phyloP scores from a whole-genome alignment of 2,329 filamentous ascomycete genomes.

The Colletotrichum neosansevieriae region DNA sequence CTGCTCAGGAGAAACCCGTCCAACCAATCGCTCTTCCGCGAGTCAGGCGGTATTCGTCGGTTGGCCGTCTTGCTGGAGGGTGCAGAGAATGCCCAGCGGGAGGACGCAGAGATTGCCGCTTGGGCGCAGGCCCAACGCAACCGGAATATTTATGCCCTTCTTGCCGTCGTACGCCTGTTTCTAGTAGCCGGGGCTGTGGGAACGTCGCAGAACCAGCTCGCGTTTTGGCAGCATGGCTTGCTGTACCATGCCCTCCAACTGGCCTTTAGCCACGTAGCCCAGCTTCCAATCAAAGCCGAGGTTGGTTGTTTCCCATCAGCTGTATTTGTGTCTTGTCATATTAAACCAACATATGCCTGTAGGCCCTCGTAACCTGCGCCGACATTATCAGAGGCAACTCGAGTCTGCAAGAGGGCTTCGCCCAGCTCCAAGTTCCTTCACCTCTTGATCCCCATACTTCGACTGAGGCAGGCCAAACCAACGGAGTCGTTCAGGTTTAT shows the following conservation, averaged over 20 bases:
- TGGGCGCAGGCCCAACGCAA: conserved; percentile 85
- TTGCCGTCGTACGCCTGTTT: conserved; percentile 89
- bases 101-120: conserved; percentile 71
- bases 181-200: conserved; percentile 83
- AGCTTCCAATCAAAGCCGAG: conserved; percentile 84
- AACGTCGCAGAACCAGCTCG: conserved; percentile 84
- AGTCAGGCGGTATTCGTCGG: conserved; percentile 84
- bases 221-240: conserved; percentile 87
- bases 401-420: conserved; percentile 87
- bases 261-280: conserved; percentile 80
- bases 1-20: conserved; percentile 87
- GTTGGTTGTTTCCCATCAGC: conserved; percentile 55
- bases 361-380: conserved; percentile 86
- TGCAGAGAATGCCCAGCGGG: conserved; percentile 64
- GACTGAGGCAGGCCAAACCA: conserved; percentile 56
- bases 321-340: conserved; percentile 12
- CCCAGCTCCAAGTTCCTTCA: conserved; percentile 82
- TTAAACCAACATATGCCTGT: conserved; percentile 36
- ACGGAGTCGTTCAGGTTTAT: conserved; percentile 76
- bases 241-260: conserved; percentile 84
- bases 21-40: conserved; percentile 94
- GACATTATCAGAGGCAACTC: conserved; percentile 88
- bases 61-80: conserved; percentile 77
- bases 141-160: conserved; percentile 90
- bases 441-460: conserved; percentile 60